Conservation (phyloP, 208 protist species). For the Trypanosoma avium region DNA sequence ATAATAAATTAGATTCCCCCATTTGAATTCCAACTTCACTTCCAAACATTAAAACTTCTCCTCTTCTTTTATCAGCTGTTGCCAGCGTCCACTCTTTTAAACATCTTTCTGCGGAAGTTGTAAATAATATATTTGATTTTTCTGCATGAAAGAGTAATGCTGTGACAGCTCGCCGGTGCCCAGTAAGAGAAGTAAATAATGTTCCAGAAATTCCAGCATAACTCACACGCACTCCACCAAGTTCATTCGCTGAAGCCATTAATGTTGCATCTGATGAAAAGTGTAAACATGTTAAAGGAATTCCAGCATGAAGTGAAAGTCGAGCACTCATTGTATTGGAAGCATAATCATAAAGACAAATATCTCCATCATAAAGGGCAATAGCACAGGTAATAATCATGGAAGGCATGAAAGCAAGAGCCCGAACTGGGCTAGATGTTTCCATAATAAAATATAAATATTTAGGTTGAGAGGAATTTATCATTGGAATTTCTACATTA, state of each 20-base stretch:
- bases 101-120: constrained; percentile 24
- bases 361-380: constrained; percentile 53
- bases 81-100: constrained; percentile 39
- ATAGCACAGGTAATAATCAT: constrained; percentile 78
- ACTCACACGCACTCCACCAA: constrained; percentile 58
- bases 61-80: constrained; percentile 46
- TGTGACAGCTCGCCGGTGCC: constrained; percentile 62
- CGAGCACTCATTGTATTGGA: constrained; percentile 37
- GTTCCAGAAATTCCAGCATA: constrained; percentile 65
- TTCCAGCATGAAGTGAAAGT: constrained; percentile 45
- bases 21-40: no score
- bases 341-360: constrained; percentile 68
- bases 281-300: constrained; percentile 54
- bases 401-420: constrained; percentile 54
- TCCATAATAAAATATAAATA: constrained; percentile 11
- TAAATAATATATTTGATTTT: constrained; percentile 13
- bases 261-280: constrained; percentile 68
- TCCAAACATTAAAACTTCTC: no score
- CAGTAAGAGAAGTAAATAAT: constrained; percentile 51
- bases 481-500: no score
- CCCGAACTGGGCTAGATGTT: constrained; percentile 41
- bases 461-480: not conserved
- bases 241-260: constrained; percentile 73
- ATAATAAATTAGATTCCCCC: no score
- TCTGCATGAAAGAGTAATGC: constrained; percentile 39